Percentiles rank a stretch among this genome's conserved stretches.
These are phyloP conservation scores for Posidonia oceanica DNA, from an alignment of 116 monocot species.

Conservation along the genomic window DNA sequence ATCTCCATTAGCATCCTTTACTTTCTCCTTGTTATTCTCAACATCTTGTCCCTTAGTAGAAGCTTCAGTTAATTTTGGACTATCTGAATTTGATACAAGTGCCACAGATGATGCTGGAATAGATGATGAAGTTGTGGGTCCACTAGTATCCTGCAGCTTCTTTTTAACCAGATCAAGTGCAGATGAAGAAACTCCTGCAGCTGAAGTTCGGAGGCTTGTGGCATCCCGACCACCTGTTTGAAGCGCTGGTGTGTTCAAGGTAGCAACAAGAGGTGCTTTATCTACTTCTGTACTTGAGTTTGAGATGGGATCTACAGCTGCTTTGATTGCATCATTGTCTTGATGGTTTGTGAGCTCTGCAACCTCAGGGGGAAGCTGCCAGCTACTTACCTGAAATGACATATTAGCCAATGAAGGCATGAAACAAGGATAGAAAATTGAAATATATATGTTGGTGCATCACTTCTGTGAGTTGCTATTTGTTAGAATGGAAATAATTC, in stretches of 20 bases:
- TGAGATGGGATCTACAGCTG: constrained; percentile 23
- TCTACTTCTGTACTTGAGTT: constrained; percentile 19
- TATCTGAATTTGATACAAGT: constrained; percentile 40
- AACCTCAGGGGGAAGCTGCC: constrained; percentile 81
- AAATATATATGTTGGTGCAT: too few species aligned
- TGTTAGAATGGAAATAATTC: too few species aligned
- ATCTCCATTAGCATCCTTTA: constrained; percentile 62
- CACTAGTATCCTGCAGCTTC: constrained; percentile 84
- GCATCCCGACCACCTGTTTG: constrained; percentile 79
- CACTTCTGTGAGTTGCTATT: too few species aligned
- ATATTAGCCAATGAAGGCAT: background rate
- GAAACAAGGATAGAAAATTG: background rate
- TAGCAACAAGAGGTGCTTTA: constrained; percentile 21
- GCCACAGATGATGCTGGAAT: constrained; percentile 23
- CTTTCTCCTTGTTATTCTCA: constrained; percentile 52
- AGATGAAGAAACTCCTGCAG: constrained; percentile 48
- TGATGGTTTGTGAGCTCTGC: constrained; percentile 48
- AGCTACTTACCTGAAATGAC: constrained; percentile 77
- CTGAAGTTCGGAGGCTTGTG: constrained; percentile 30
- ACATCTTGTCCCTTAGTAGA: constrained; percentile 25
- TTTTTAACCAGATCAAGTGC: constrained; percentile 92
- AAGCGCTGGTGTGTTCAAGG: constrained; percentile 47
- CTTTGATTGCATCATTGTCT: constrained; percentile 26
- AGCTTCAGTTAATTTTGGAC: constrained; percentile 41
- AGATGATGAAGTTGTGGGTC: constrained; percentile 35